Base-by-base conservation (phyloP, 2,329 filamentous ascomycete genomes). In the Calonectria pteridis region DNA sequence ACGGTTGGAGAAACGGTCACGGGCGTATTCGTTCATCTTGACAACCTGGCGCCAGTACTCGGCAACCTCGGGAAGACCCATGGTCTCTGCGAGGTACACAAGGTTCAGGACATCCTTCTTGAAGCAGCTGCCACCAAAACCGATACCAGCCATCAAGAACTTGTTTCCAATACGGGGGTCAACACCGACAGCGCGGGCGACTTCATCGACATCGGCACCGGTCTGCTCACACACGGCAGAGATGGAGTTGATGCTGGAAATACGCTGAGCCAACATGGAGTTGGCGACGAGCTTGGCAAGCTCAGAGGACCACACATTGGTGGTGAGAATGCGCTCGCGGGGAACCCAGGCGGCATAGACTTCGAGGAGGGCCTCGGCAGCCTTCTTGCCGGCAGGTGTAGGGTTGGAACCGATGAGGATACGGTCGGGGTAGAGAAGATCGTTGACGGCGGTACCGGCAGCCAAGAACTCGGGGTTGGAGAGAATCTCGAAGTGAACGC, bases 381-480 rank as follows among this genome's bases (percentile, higher is more conserved):
- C 94, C 40, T 84, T 85, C 58, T 87, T 87, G 29, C 93, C 94
- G 2, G 88, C 85, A 1, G 88, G 83, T 0, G 93, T 94, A 7
- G 87, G 87, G 9, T 89, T 87, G 3, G 91, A 94, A 18, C 94
- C 94, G 81, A 96, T 95, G 51, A 96, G 87, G 18, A 96, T 91
- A 31, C 94, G 91, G 80, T 95, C 93, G 10, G 94, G 94, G 73
- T 89, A 84, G 64, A 94, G 88, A 11, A 96, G 87, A 81, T 96
- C 92, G 58, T 89, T 87, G 75, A 96, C 90, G 5, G 94, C 94
- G 5, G 93, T 95, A 67, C 94, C 94, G 76, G 94, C 94, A 31
- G 94, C 93, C 53, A 96, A 86, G 81, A 96, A 96, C 82, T 96
- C 94, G 7, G 94, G 94, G 84, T 96, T 96, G 58, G 93, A 95